phyloP scores from a whole-genome alignment of 176 grass and related monocot species.

The Cymbopogon citratus region DNA sequence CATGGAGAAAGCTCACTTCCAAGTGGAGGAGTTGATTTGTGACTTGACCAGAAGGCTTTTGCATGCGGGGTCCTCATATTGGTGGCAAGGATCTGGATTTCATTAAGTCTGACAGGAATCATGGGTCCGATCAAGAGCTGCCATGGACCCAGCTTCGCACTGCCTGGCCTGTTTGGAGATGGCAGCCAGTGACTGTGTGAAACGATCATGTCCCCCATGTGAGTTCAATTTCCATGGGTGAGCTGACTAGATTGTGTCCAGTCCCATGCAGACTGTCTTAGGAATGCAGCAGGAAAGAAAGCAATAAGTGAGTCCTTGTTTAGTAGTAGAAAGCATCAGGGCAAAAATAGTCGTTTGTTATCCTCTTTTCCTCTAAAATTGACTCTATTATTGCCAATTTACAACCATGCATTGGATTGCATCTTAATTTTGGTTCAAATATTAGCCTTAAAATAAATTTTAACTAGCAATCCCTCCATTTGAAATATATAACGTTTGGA shows the following conservation, averaged over 20 bases:
- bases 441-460: neutral
- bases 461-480: neutral
- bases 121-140: neutral
- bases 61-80: neutral
- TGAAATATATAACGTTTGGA: neutral
- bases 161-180: neutral
- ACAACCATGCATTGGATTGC: neutral
- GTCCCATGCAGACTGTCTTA: neutral
- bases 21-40: neutral
- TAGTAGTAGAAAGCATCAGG: neutral
- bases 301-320: neutral
- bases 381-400: neutral
- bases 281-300: neutral
- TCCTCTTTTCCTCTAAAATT: neutral
- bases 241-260: constrained; percentile 13
- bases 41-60: constrained; percentile 4
- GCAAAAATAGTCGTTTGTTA: neutral
- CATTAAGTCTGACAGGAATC: constrained; percentile 15
- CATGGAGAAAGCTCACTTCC: constrained; percentile 9
- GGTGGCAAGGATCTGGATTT: constrained; percentile 17
- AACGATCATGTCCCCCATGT: constrained; percentile 29
- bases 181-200: neutral
- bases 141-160: neutral
- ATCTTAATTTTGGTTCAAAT: neutral
- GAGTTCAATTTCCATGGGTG: constrained; percentile 12